Evolutionary conservation across 345 rosid genomes (phyloP).

Genomic region (Eutrema heterophyllum): DNA sequence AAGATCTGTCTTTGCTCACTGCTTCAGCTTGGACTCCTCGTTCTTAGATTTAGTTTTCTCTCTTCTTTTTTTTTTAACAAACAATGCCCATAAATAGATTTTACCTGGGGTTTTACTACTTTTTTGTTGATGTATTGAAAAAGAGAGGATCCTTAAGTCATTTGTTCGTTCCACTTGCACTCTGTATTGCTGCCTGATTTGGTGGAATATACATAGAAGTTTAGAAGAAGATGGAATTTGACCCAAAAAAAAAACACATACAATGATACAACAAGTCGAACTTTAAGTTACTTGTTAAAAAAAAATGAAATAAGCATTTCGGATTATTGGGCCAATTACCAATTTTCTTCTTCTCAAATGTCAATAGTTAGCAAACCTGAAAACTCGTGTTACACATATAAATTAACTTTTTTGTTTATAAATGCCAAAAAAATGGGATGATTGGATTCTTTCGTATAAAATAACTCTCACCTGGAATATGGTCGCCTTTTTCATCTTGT

Average conservation of each 20-base stretch:
- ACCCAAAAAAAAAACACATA: background rate
- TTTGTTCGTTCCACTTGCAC: conserved; percentile 1
- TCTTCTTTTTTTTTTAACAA: background rate
- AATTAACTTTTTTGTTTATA: background rate
- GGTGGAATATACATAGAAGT: conserved; percentile 11
- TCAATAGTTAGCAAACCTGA: background rate
- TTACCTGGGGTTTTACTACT: background rate
- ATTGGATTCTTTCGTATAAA: background rate
- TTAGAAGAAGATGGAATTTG: background rate
- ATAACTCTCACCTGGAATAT: background rate
- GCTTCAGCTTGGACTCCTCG: conserved; percentile 98
- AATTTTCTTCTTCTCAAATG: background rate
- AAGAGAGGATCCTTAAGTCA: background rate
- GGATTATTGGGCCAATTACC: background rate
- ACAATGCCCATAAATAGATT: conserved; percentile 19
- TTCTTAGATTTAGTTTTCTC: conserved; percentile 3
- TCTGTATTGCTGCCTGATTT: conserved; percentile 5
- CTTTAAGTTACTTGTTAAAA: background rate
- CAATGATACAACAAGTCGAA: background rate
- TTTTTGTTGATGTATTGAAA: background rate
- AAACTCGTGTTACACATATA: background rate
- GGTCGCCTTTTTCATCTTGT: background rate
- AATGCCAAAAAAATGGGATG: background rate
- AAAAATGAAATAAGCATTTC: background rate
- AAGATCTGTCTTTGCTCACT: conserved; percentile 94